Conservation (phyloP, 2,329 filamentous ascomycete genomes). For the Metarhizium anisopliae region DNA sequence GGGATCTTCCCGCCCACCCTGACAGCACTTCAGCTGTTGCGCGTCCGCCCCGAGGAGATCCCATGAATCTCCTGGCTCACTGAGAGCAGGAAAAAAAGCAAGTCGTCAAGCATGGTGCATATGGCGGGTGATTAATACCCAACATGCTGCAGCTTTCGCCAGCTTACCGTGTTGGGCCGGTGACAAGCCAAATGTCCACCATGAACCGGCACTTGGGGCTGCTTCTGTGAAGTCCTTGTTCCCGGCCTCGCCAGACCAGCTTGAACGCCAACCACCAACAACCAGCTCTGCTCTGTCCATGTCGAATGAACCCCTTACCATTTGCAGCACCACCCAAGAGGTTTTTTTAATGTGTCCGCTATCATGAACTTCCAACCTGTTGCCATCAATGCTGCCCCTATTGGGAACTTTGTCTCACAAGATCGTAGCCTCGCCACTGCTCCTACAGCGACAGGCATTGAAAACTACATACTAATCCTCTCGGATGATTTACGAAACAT, state of each 20-base stretch:
- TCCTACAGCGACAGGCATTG: constrained; percentile 4
- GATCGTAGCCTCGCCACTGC: background rate
- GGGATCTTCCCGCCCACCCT: background rate
- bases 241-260: background rate
- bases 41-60: background rate
- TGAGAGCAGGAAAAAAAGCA: background rate
- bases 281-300: background rate
- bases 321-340: background rate
- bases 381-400: background rate
- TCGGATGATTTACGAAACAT: constrained; percentile 26
- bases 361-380: background rate
- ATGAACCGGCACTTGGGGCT: background rate
- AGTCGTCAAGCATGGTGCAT: background rate
- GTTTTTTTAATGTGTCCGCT: background rate
- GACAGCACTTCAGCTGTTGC: background rate
- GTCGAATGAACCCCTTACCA: background rate
- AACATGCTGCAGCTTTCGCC: background rate
- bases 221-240: background rate
- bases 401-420: background rate
- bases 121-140: background rate
- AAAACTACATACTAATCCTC: constrained; percentile 27
- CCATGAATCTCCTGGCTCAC: background rate
- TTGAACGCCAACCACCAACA: background rate
- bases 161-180: background rate
- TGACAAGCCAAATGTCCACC: background rate